Base-by-base conservation (phyloP, 768 basidiomycete genomes). In the Hypholoma fasciculare region DNA sequence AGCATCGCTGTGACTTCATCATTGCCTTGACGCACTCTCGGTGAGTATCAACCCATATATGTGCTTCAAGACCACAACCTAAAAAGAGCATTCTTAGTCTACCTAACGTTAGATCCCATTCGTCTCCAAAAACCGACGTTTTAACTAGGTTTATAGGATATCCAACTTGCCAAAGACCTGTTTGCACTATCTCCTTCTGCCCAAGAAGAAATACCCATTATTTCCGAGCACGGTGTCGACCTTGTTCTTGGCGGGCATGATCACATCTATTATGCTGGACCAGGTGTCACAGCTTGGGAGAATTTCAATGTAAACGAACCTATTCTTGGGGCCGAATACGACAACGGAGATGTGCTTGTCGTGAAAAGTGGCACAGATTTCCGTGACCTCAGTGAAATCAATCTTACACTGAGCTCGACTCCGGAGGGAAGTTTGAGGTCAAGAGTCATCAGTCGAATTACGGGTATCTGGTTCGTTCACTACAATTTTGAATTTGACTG, bases 341-440 rank as follows among this genome's bases (percentile, higher is more conserved):
- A 92, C 62, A 66, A 82, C 1, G 90, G 90, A 3, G 85, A 90
- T 49, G 76, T 90, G 30, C 75, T 92, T 17, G 78, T 90, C 17
- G 76, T 94, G 59, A 96, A 96, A 72, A 94, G 91, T 66, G 94
- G 94, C 7, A 90, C 88, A 2, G 93, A 96, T 72, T 96, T 96
- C 67, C 83, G 90, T 38, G 93, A 96, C 61, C 74, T 96, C 36
- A 92, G 91, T 52, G 90, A 92, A 59, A 74, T 94, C 44, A 77
- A 72, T 0, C 72, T 96, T 19, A 84, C 85, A 56, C 74, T 96
- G 13, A 73, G 76, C 26, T 74, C 83, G 50, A 79, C 87, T 1
- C 82, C 89, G 1, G 67, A 76, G 30, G 87, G 85, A 1, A 88
- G 86, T 63, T 72, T 90, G 11, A 79, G 94, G 61, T 77, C 69